Evolutionary conservation across 2,329 filamentous ascomycete genomes (phyloP).

Genomic region (Gaeumannomyces tritici): DNA sequence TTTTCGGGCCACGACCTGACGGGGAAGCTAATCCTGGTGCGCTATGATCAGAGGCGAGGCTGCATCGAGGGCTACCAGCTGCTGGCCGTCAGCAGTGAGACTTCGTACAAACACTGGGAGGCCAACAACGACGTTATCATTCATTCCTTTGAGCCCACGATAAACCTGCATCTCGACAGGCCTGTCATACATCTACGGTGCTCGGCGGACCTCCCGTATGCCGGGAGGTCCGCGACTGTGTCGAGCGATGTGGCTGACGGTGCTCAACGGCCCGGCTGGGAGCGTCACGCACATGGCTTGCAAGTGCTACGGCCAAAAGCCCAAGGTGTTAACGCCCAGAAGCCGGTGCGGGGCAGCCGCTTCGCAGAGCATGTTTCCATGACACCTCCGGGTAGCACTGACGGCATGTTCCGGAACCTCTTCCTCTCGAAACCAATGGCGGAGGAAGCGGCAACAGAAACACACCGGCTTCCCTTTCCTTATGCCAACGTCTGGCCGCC

Average conservation of each 20-base stretch:
- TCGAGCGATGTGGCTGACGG: background rate
- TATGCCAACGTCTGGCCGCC: conserved; percentile 68
- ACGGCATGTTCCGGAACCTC: conserved; percentile 56
- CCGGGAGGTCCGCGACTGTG: background rate
- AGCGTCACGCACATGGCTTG: background rate
- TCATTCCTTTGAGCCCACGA: conserved; percentile 59
- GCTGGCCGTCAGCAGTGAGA: conserved; percentile 50
- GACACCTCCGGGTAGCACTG: conserved; percentile 23
- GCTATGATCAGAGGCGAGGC: conserved; percentile 63
- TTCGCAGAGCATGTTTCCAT: conserved; percentile 45
- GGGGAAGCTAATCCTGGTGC: conserved; percentile 66
- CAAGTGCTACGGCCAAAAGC: background rate
- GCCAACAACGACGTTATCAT: conserved; percentile 58
- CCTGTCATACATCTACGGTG: conserved; percentile 54
- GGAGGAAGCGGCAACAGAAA: conserved; percentile 22
- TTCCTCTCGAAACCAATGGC: conserved; percentile 48
- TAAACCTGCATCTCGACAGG: conserved; percentile 65
- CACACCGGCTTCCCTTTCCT: conserved; percentile 22
- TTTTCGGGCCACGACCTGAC: conserved; percentile 66
- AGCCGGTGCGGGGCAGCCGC: conserved; percentile 17
- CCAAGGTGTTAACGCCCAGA: background rate
- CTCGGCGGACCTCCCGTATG: conserved; percentile 16
- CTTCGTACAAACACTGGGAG: conserved; percentile 53
- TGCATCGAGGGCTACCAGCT: conserved; percentile 76
- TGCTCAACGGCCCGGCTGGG: background rate